Percentiles rank a stretch among this genome's conserved stretches.
Evolutionary conservation across 306 rosid species (phyloP).

Genomic region (Citrullus colocynthis): DNA sequence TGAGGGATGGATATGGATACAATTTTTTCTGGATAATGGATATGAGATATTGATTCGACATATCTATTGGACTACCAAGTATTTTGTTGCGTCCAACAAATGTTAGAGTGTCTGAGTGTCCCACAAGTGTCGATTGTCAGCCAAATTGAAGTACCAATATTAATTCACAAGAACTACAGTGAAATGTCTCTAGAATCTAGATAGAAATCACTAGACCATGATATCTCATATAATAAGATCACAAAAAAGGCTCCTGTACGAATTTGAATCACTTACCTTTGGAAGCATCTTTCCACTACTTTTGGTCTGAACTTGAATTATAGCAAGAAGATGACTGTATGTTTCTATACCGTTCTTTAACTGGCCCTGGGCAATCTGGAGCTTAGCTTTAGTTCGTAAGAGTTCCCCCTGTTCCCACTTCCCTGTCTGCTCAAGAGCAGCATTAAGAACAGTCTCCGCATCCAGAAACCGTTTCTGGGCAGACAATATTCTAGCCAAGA

Average conservation of each 20-base stretch:
- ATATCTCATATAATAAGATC: not conserved
- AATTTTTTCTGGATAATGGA: no score
- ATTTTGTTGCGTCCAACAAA: no score
- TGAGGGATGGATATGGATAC: no score
- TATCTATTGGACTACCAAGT: no score
- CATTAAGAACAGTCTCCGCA: constrained; percentile 70
- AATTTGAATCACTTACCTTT: constrained; percentile 28
- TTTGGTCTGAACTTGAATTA: constrained; percentile 67
- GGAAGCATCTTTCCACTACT: constrained; percentile 39
- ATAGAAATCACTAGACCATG: not conserved
- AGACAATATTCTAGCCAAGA: constrained; percentile 71
- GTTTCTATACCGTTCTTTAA: constrained; percentile 56
- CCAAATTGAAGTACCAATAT: no score
- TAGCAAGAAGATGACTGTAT: constrained; percentile 64
- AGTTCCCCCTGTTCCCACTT: constrained; percentile 87
- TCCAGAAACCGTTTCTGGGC: constrained; percentile 60
- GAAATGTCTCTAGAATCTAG: not conserved
- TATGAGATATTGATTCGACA: no score
- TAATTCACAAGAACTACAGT: not conserved
- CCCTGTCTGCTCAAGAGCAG: constrained; percentile 79
- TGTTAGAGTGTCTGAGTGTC: no score
- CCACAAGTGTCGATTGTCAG: no score
- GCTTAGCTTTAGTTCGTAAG: constrained; percentile 71
- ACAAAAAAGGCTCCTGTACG: not conserved
- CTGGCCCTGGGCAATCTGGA: constrained; percentile 66